phyloP scores from a whole-genome alignment of 768 basidiomycete species.

The Lyophyllum atratum region DNA sequence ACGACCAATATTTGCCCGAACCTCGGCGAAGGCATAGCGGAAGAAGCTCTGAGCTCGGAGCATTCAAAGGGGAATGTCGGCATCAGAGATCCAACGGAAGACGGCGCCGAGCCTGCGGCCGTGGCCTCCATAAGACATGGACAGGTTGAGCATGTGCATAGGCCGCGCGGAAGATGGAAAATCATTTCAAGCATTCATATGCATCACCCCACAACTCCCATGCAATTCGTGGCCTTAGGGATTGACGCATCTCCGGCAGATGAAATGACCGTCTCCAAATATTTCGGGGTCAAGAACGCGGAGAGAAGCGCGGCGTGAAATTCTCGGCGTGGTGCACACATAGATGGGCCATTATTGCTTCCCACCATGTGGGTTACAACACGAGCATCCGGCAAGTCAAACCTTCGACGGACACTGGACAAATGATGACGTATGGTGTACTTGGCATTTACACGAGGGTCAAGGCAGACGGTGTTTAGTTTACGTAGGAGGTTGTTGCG shows the following conservation, averaged over 20 bases:
- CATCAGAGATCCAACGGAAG: not conserved
- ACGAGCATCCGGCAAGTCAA: slow-evolving; percentile 3
- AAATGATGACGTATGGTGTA: slow-evolving; percentile 6
- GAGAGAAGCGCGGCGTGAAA: slow-evolving; percentile 2
- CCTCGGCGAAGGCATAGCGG: not conserved
- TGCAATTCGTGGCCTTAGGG: not conserved
- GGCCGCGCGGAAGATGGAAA: slow-evolving; percentile 9
- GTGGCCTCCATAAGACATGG: not conserved
- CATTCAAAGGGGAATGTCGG: not conserved
- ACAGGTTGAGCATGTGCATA: slow-evolving; percentile 5
- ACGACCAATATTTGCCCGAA: not conserved
- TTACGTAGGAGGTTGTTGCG: not conserved
- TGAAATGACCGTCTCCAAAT: not conserved
- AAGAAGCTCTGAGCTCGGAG: not conserved
- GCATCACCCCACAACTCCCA: not conserved
- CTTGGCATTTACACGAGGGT: not conserved
- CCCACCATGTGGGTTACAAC: slow-evolving; percentile 9
- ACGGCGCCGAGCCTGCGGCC: not conserved
- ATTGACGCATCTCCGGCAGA: slow-evolving; percentile 4
- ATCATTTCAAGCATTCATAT: slow-evolving; percentile 1
- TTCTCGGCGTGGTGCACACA: slow-evolving; percentile 1
- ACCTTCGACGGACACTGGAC: not conserved
- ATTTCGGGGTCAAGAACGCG: slow-evolving; percentile 1
- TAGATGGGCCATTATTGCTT: slow-evolving; percentile 1
- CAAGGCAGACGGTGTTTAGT: not conserved